Evolutionary conservation across 148 eudicot species (phyloP).

Genomic region (Silene latifolia): DNA sequence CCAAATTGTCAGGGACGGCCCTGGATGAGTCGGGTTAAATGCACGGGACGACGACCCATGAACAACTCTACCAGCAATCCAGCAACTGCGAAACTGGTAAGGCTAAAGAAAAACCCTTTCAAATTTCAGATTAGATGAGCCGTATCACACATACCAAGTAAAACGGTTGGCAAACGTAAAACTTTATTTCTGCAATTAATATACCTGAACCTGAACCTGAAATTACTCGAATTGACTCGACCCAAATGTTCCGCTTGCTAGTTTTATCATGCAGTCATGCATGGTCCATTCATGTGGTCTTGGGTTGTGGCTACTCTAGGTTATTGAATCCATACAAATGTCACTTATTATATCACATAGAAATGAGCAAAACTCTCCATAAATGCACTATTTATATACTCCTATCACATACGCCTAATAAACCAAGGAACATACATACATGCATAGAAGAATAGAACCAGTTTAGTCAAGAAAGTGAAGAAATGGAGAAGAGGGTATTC

Average conservation of each 20-base stretch:
- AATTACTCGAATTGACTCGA: no score
- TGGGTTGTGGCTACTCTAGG: no score
- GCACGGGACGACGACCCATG: no score
- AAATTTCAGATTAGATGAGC: slow-evolving; percentile 11
- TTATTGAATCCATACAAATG: background rate
- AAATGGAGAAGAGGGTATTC: background rate
- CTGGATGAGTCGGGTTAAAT: no score
- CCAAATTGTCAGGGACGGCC: no score
- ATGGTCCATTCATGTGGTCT: background rate
- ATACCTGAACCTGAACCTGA: no score
- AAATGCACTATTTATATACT: background rate
- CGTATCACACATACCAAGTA: slow-evolving; percentile 17
- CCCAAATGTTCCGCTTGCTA: no score
- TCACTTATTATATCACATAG: slow-evolving; percentile 19
- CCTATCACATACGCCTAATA: background rate
- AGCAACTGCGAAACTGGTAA: no score
- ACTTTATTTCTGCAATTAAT: slow-evolving; percentile 20
- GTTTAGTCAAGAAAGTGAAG: background rate
- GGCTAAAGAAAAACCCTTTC: background rate
- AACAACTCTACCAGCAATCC: no score
- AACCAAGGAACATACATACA: background rate
- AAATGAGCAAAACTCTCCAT: slow-evolving; percentile 12
- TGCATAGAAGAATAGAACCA: background rate
- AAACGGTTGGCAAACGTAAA: slow-evolving; percentile 8
- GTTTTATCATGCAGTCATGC: no score